Base-by-base conservation (phyloP, 2,329 filamentous ascomycete genomes). In the Aspergillus calidoustus region DNA sequence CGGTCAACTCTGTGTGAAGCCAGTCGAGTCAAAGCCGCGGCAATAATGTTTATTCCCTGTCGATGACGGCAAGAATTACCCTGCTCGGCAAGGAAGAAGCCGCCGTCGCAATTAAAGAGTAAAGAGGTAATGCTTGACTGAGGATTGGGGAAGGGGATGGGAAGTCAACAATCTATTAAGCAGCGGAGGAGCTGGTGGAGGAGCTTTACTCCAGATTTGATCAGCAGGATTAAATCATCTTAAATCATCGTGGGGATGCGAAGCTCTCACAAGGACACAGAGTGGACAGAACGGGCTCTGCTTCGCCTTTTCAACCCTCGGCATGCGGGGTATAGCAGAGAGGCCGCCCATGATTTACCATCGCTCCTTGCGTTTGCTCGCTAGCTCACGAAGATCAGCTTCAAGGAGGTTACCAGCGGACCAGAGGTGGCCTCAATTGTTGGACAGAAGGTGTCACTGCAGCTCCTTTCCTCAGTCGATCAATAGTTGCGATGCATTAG, bases 321-420 rank as follows among this genome's bases (percentile, higher is more conserved):
- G 59, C 59, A 61, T 61, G 59, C 59, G 59, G 59, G 59, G 59
- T 61, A 61, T 54, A 54, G 25, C 44, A 49, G 19, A 25, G 50
- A 52, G 31, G 25, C 38, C 43, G 34, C 43, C 11, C 23, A 44
- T 34, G 25, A 53, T 34, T 51, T 17, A 60, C 15, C 38, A 38
- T 46, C 15, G 31, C 22, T 41, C 61, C 61, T 63, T 61, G 61
- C 58, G 50, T 57, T 46, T 46, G 25, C 46, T 47, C 48, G 41
- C 38, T 53, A 46, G 30, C 25, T 34, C 47, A 13, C 19, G 49
- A 17, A 53, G 38, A 54, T 46, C 25, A 48, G 57, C 53, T 48
- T 19, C 43, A 55, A 30, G 43, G 44, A 55, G 44, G 53, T 41
- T 41, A 41, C 11, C 11, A 41, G 34, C 43, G 53, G 41, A 54